Evolutionary conservation across 345 rosid species (phyloP).

Genomic region (Salix arbutifolia): DNA sequence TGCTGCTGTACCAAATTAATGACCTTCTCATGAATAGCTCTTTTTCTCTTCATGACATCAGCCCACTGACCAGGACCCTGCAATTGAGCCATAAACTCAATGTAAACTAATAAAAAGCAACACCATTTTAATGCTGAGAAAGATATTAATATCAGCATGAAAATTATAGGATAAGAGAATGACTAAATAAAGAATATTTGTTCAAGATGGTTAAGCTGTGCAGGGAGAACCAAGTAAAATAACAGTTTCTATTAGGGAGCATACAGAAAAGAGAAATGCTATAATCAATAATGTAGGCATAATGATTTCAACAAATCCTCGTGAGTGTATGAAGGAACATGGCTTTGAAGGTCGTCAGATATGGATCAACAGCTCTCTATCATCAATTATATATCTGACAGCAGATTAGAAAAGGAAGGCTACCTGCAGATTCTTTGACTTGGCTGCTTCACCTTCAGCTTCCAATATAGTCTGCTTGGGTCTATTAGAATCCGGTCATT

Average conservation of each 20-base stretch:
- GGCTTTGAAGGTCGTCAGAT: background rate
- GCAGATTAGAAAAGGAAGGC: background rate
- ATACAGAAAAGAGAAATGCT: background rate
- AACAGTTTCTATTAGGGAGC: background rate
- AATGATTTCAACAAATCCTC: background rate
- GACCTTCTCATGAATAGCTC: slow-evolving; percentile 73
- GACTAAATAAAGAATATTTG: background rate
- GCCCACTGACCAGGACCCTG: slow-evolving; percentile 78
- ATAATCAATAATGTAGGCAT: background rate
- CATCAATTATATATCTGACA: background rate
- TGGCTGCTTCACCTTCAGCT: slow-evolving; percentile 92
- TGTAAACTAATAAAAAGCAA: background rate
- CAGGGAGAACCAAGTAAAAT: too few species aligned
- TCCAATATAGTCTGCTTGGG: slow-evolving; percentile 96
- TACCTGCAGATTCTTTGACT: slow-evolving; percentile 69
- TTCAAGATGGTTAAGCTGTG: background rate
- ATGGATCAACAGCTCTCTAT: background rate
- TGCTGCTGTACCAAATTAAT: slow-evolving; percentile 66
- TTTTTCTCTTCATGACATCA: slow-evolving; percentile 91
- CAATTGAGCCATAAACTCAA: slow-evolving; percentile 20
- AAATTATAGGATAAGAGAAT: background rate
- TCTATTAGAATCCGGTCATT: slow-evolving; percentile 43
- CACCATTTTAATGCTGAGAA: background rate
- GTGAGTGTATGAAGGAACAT: background rate
- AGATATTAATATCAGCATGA: background rate